Base-by-base conservation (phyloP, 2,329 filamentous ascomycete species). In the Ophiostoma sp. region DNA sequence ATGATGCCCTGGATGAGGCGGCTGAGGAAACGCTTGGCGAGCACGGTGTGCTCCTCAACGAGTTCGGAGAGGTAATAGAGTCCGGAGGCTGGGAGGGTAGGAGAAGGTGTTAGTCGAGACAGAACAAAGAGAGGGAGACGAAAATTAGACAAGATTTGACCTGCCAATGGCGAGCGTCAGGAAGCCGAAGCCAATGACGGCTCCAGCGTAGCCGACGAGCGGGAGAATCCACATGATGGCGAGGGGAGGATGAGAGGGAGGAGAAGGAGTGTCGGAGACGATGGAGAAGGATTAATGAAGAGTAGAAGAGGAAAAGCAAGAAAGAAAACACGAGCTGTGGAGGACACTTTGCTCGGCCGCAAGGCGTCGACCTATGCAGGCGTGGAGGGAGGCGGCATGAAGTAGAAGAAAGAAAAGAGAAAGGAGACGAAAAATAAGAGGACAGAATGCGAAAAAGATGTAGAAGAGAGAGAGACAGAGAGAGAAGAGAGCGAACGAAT, bases 21-120 rank as follows among this genome's bases (percentile, higher is more conserved):
- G 45, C 89, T 92, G 70, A 99, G 87, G n/a, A 98, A 85, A 73
- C 92, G 93, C 81, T 97, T 97, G 15, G 95, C 93, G 75, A 97
- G 83, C 12, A 98, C 95, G 3, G 95, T 98, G 81, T 99, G 95
- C 82, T 99, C 96, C 84, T 99, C 96, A 75, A 99, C 96, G 17
- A 98, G 90, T 82, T 99, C 96, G 31, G 95, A 98, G 71, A 99
- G 91, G 82, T 99, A 99, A 85, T 99, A 99, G 33, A 99, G 90
- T 50, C 96, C 96, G n/a, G 94, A 98, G 52, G 96, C 96, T 93
- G 79, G 50, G 3, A 55, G 22, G 9, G n/a, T 8, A 25, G 25
- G 12, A 22, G 4, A 11, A 22, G 66, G 75, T 63, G 79, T 76
- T 64, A 71, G 75, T 17, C 36, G n/a, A 42, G 11, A 50, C 1